Base-by-base conservation (phyloP, 1,284 basidiomycete genomes). In the Porodaedalea pini region DNA sequence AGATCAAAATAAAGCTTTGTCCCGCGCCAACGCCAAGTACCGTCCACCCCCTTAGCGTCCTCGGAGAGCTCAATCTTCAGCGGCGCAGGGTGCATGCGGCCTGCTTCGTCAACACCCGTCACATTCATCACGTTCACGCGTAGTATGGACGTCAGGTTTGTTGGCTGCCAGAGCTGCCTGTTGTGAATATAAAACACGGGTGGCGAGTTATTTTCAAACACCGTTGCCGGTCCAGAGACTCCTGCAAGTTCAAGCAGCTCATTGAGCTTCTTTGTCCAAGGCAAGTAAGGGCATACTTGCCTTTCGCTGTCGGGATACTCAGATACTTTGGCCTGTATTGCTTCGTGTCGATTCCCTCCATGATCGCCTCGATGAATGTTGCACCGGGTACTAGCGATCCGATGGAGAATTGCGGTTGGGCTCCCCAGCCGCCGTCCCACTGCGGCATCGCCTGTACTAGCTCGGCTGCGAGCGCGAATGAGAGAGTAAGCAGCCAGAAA, bases 171-270 rank as follows among this genome's bases (percentile, higher is more conserved):
- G 31, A 85, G 72, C 51, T 78, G 75, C 55, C 75, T 69, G 54
- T 75, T 72, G 63, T 77, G 71, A 61, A 86, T 73, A 68, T 80
- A 83, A 70, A 83, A 85, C 15, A 80, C 65, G 3, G 79, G 75
- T 11, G 77, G 75, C 6, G 62, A 54, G 51, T 57, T 59, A 60
- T 66, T 63, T 40, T 62, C 60, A 60, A 63, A 61, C 39, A 75
- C 58, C 8, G 70, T 68, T 34, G 67, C 64, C 51, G 72, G 68
- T 19, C 72, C 73, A 6, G 60, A 64, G 51, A 62, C 54, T 29
- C 62, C 73, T 73, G 60, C 57, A 39, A 32, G 8, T 8, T 41
- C 17, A 15, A 31, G 17, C 29, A 25, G 29, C 11, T 19, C 2
- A 51, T 41, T 32, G 29, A n/a, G 19, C 0, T 7, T 8, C 7